These are phyloP conservation scores for Platismatia glauca DNA, from an alignment of 495 filamentous ascomycete genomes.

Conservation along the genomic window DNA sequence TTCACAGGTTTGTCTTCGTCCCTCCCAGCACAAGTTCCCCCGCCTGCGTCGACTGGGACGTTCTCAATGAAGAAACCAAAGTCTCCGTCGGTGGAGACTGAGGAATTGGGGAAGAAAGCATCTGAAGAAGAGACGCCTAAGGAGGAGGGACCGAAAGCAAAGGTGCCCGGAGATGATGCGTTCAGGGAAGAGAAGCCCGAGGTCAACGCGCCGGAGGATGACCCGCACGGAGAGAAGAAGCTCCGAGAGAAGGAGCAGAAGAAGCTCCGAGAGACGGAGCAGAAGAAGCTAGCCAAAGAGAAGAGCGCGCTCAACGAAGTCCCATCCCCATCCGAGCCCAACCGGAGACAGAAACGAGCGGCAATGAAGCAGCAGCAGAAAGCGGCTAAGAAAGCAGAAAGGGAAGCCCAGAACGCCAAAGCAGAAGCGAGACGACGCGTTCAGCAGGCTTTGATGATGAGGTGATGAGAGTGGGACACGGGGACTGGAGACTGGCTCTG, in stretches of 20 bases:
- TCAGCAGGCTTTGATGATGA: not conserved
- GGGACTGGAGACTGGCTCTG: not conserved
- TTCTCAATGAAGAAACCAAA: not conserved
- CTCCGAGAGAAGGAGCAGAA: not conserved
- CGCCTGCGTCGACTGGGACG: not conserved
- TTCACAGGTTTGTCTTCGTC: not conserved
- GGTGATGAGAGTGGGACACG: not conserved
- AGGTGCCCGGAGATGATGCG: not conserved
- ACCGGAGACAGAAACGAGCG: not conserved
- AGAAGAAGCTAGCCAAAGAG: not conserved
- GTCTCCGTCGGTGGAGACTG: not conserved
- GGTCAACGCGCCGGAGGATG: not conserved
- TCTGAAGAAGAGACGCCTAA: not conserved
- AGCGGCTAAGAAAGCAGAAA: not conserved
- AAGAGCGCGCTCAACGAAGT: not conserved
- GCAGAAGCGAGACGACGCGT: not conserved
- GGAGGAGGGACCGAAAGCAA: not conserved
- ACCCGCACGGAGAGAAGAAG: not conserved
- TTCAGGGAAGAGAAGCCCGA: not conserved
- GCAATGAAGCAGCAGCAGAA: not conserved
- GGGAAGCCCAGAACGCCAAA: not conserved
- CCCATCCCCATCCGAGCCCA: not conserved
- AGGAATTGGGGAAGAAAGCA: not conserved
- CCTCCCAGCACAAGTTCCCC: not conserved
- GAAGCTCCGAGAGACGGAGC: not conserved